A percentile compares a stretch with the other conserved stretches of the same genome.
Conservation (phyloP, 1,284 basidiomycete species). For the Mycena sp. region DNA sequence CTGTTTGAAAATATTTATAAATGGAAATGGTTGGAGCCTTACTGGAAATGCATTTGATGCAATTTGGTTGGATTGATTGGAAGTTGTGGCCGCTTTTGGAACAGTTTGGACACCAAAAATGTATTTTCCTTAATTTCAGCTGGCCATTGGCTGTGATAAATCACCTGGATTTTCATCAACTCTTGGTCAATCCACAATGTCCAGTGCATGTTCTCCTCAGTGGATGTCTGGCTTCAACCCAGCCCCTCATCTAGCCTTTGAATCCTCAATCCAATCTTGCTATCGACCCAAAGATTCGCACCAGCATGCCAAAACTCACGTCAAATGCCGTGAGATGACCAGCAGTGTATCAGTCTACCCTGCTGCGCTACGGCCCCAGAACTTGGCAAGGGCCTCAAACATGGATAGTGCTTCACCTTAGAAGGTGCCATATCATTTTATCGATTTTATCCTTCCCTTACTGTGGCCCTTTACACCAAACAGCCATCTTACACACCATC, state of each 20-base stretch:
- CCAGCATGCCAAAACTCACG: background rate
- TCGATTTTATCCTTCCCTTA: background rate
- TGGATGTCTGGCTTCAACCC: background rate
- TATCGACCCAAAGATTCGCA: background rate
- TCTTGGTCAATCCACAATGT: background rate
- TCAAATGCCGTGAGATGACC: background rate
- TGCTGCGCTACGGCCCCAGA: background rate
- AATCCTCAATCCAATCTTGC: too few species aligned
- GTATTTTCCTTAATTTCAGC: background rate
- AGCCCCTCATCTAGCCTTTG: background rate
- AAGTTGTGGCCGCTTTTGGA: background rate
- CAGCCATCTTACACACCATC: background rate
- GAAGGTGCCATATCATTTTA: background rate
- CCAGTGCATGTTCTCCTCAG: slow-evolving; percentile 1
- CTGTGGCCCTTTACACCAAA: background rate
- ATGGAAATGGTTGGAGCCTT: too few species aligned
- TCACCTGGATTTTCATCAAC: background rate
- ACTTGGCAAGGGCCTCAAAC: background rate
- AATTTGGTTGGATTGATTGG: background rate
- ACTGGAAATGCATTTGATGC: too few species aligned
- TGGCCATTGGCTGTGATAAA: background rate
- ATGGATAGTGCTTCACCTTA: background rate
- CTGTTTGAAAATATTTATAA: too few species aligned
- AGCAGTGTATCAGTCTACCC: background rate
- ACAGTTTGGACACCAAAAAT: background rate